Conservation (phyloP, 148 eudicot genomes). For the Talinum fruticosum region DNA sequence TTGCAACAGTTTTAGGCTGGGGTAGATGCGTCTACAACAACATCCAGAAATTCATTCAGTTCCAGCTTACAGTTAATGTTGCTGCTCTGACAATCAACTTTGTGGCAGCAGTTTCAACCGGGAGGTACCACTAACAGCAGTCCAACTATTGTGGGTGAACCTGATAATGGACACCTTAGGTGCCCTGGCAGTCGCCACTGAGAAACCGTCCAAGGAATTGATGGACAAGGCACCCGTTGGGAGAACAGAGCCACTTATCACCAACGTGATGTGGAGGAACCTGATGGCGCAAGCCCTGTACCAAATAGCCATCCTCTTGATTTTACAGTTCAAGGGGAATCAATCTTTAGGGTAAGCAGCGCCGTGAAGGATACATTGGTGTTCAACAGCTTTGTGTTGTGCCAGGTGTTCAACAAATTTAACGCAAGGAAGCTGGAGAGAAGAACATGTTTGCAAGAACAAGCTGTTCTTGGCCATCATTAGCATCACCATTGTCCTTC, state of each 20-base stretch:
- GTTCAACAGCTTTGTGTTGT: slow-evolving; percentile 43
- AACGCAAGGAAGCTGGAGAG: slow-evolving; percentile 32
- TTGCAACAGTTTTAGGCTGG: slow-evolving; percentile 37
- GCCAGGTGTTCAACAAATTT: slow-evolving; percentile 41
- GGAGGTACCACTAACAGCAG: slow-evolving; percentile 43
- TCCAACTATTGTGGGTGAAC: slow-evolving; percentile 45
- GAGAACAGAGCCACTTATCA: slow-evolving; percentile 40
- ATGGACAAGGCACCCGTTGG: slow-evolving; percentile 40
- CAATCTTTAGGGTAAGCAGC: slow-evolving; percentile 26
- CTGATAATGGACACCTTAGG: slow-evolving; percentile 50
- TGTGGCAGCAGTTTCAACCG: slow-evolving; percentile 42
- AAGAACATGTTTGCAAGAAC: slow-evolving; percentile 31
- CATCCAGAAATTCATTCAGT: slow-evolving; percentile 49
- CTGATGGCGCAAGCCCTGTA: slow-evolving; percentile 36
- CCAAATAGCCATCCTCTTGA: slow-evolving; percentile 32
- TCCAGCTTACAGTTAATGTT: slow-evolving; percentile 46
- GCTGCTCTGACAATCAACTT: slow-evolving; percentile 45
- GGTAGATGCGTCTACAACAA: slow-evolving; percentile 43
- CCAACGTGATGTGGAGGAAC: slow-evolving; percentile 47
- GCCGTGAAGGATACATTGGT: slow-evolving; percentile 38
- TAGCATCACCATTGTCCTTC: slow-evolving; percentile 28
- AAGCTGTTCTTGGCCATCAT: slow-evolving; percentile 28
- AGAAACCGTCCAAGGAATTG: slow-evolving; percentile 32
- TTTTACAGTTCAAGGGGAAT: slow-evolving; percentile 35
- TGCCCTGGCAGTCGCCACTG: slow-evolving; percentile 47